These are phyloP conservation scores for Diaporthe citriasiana DNA, from an alignment of 2,329 filamentous ascomycete species.

Conservation along the genomic window DNA sequence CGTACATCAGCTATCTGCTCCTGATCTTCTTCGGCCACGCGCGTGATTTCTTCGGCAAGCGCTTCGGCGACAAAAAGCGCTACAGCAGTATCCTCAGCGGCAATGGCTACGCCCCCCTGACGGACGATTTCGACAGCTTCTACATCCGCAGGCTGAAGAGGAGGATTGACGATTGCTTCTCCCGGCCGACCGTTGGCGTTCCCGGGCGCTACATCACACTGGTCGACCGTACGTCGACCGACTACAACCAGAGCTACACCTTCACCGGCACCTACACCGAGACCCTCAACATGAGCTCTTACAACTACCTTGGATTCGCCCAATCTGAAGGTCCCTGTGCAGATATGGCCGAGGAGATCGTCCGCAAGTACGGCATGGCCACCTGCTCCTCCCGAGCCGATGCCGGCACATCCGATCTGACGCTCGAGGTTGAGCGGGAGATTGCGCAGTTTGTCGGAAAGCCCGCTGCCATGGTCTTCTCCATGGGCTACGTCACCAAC, in stretches of 20 bases:
- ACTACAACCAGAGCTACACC: conserved; percentile 92
- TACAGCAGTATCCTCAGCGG: conserved; percentile 86
- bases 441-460: conserved; percentile 95
- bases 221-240: conserved; percentile 89
- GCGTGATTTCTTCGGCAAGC: conserved; percentile 97
- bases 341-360: conserved; percentile 87
- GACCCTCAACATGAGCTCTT: conserved; percentile 98
- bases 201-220: conserved; percentile 95
- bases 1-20: conserved; percentile 97
- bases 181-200: conserved; percentile 91
- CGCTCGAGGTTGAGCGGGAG: conserved; percentile 89
- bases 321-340: conserved; percentile 98
- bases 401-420: conserved; percentile 87
- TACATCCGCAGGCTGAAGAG: conserved; percentile 94
- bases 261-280: conserved; percentile 92
- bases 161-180: conserved; percentile 97
- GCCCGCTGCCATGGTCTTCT: conserved; percentile 95
- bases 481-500: conserved; percentile 99
- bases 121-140: conserved; percentile 99
- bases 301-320: conserved; percentile 99
- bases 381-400: conserved; percentile 86
- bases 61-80: conserved; percentile 84
- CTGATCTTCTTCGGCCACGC: conserved; percentile 96
- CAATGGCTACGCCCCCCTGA: conserved; percentile 94
- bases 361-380: conserved; percentile 88